Evolutionary conservation across 805 yeast species (phyloP).

Genomic region (Teunomyces pallodes): DNA sequence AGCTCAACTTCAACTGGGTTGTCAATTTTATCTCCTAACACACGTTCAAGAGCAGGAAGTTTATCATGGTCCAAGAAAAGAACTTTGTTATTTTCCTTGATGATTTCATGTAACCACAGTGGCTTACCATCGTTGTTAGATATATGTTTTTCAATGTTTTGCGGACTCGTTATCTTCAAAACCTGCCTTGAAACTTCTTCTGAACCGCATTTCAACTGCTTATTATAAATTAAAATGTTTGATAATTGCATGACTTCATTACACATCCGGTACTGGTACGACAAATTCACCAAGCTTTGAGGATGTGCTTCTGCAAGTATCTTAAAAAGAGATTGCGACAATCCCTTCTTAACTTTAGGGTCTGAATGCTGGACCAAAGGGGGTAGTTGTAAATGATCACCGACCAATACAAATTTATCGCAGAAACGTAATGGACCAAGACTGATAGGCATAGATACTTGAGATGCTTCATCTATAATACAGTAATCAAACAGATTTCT

Average conservation of each 20-base stretch:
- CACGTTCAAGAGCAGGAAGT: slow-evolving; percentile 55
- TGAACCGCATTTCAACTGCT: slow-evolving; percentile 74
- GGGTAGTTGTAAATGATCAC: slow-evolving; percentile 92
- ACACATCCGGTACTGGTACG: slow-evolving; percentile 91
- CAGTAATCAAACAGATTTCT: slow-evolving; percentile 78
- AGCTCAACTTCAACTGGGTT: slow-evolving; percentile 73
- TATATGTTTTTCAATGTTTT: slow-evolving; percentile 17
- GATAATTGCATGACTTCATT: slow-evolving; percentile 81
- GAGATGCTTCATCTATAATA: slow-evolving; percentile 95
- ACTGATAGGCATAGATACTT: slow-evolving; percentile 86
- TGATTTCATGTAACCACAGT: slow-evolving; percentile 58
- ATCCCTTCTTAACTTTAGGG: slow-evolving; percentile 61
- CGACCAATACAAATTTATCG: slow-evolving; percentile 84
- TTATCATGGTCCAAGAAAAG: slow-evolving; percentile 78
- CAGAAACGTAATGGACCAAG: slow-evolving; percentile 82
- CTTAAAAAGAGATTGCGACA: slow-evolving; percentile 76
- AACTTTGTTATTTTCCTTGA: slow-evolving; percentile 60
- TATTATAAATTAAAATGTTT: slow-evolving; percentile 74
- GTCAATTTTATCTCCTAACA: slow-evolving; percentile 63
- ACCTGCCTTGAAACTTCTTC: slow-evolving; percentile 57
- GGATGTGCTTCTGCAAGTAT: slow-evolving; percentile 73
- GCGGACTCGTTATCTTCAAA: slow-evolving; percentile 47
- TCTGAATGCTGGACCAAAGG: slow-evolving; percentile 69
- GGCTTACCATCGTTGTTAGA: background rate
- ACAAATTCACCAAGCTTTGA: slow-evolving; percentile 67